Evolutionary conservation across 192 early-diverging fungal genomes (phyloP).

Genomic region (Chytriomyces hyalinus): DNA sequence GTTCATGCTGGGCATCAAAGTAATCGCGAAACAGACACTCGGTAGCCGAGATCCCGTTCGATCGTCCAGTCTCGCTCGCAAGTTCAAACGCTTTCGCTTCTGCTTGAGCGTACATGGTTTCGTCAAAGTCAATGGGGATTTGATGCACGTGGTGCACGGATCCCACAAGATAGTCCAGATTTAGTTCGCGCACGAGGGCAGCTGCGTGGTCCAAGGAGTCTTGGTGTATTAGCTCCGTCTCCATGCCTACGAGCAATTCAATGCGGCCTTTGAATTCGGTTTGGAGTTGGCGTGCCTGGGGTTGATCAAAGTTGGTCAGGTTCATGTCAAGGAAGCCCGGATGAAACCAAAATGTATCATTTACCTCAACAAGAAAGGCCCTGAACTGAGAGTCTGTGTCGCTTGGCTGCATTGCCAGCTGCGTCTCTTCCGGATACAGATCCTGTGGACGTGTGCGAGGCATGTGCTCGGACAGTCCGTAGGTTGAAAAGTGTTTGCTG

Average conservation of each 20-base stretch:
- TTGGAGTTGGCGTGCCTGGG: constrained; percentile 74
- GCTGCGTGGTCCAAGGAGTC: constrained; percentile 57
- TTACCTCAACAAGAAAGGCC: constrained; percentile 63
- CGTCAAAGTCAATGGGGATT: constrained; percentile 84
- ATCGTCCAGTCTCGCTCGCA: constrained; percentile 10
- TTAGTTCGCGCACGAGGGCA: constrained; percentile 50
- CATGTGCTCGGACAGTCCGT: constrained; percentile 93
- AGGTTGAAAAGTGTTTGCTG: constrained; percentile 67
- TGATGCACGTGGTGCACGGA: constrained; percentile 87
- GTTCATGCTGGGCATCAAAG: constrained; percentile 86
- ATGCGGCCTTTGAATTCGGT: constrained; percentile 59
- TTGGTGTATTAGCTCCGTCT: constrained; percentile 83
- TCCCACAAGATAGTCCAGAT: constrained; percentile 88
- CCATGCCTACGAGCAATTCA: constrained; percentile 79
- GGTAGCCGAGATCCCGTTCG: constrained; percentile 16
- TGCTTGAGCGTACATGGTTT: constrained; percentile 61
- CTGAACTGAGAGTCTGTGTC: constrained; percentile 69
- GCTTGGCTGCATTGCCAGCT: constrained; percentile 67
- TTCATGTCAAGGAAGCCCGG: neutral
- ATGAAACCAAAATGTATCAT: neutral
- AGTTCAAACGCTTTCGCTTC: constrained; percentile 33
- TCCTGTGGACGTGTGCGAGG: constrained; percentile 77
- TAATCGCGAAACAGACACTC: constrained; percentile 72
- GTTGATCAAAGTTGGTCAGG: neutral
- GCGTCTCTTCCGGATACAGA: constrained; percentile 91